Base-by-base conservation (phyloP, 225 moss, liverwort and hornwort genomes). In the Pseudisothecium myosuroides region DNA sequence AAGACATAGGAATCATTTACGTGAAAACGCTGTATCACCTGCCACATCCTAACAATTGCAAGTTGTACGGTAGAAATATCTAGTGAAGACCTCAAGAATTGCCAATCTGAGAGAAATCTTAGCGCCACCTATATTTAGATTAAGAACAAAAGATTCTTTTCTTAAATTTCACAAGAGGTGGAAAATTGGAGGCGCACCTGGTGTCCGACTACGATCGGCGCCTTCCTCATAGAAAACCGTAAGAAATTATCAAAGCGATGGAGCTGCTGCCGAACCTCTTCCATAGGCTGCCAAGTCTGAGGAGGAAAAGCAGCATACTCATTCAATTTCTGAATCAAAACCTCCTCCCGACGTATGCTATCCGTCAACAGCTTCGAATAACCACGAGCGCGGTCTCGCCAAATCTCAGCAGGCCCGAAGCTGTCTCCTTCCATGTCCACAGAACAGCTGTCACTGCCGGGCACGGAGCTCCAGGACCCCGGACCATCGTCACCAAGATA, bases 241-340 rank as follows among this genome's bases (percentile, higher is more conserved):
- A 97, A 88, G 73, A 97, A 96, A 87, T 97, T 95, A 85, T 97
- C 97, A 49, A 94, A 91, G 36, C 95, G 91, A 21, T 92, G 90
- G 63, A 96, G 89, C 73, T 89, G 93, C 83, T 91, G 93, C 68
- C 85, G 90, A 72, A 97, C 74, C 85, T 95, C 95, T 73, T 94
- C 95, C 39, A 93, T 21, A 21, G 95, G 92, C 88, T 89, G 86
- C 66, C 91, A 83, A 65, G 90, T 61, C 71, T 83, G 6, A 47
- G 85, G 69, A 65, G 93, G 85, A 69, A 69, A 64, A 43, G 92
- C 60, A 31, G 90, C 76, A 72, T 86, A 89, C 82, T 94, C 92
- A 75, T 89, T 89, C 76, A 92, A 73, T 90, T 92, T 94, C 85
- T 91, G 83, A 69, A 85, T 77, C 69, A 94, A 45, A 68, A 88